phyloP scores from a whole-genome alignment of 371 early-diverging fungal genomes.

The Apophysomyces sp. region DNA sequence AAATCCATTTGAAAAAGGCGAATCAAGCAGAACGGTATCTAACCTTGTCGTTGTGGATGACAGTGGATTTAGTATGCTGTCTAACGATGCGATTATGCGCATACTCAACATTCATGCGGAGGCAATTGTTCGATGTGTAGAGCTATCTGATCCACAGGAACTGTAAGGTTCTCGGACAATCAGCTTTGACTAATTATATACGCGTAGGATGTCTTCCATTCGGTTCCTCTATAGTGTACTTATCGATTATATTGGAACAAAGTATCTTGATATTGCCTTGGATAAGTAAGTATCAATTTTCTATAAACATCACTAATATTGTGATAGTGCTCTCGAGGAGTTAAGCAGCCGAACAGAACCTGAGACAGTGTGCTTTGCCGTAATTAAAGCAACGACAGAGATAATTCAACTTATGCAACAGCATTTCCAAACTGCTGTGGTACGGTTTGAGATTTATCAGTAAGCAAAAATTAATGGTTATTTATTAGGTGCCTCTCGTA shows the following conservation, averaged over 20 bases:
- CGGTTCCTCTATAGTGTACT: slow-evolving; percentile 69
- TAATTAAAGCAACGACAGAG: slow-evolving; percentile 68
- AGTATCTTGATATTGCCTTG: slow-evolving; percentile 80
- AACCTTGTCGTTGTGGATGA: slow-evolving; percentile 37
- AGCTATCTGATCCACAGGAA: slow-evolving; percentile 71
- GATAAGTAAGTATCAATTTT: slow-evolving; percentile 63
- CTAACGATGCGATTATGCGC: slow-evolving; percentile 57
- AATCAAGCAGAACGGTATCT: not conserved
- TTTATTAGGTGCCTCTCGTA: slow-evolving; percentile 69
- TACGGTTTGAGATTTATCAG: slow-evolving; percentile 36
- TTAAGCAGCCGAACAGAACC: slow-evolving; percentile 71
- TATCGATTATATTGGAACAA: slow-evolving; percentile 72
- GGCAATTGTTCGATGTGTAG: slow-evolving; percentile 79
- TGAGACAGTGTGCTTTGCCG: slow-evolving; percentile 67
- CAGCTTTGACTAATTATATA: not conserved
- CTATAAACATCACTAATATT: not conserved
- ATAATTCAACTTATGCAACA: slow-evolving; percentile 84
- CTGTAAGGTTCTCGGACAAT: slow-evolving; percentile 40
- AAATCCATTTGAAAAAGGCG: slow-evolving; percentile 15
- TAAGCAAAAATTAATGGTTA: not conserved
- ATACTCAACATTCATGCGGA: slow-evolving; percentile 86
- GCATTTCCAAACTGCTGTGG: slow-evolving; percentile 87
- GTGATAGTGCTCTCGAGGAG: slow-evolving; percentile 72
- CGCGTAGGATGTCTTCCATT: slow-evolving; percentile 19
- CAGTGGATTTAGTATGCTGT: slow-evolving; percentile 56